Evolutionary conservation across 2,329 filamentous ascomycete genomes (phyloP), one percentile per base, ranked within the genome.

Genomic region (Colletotrichum zoysiae): DNA sequence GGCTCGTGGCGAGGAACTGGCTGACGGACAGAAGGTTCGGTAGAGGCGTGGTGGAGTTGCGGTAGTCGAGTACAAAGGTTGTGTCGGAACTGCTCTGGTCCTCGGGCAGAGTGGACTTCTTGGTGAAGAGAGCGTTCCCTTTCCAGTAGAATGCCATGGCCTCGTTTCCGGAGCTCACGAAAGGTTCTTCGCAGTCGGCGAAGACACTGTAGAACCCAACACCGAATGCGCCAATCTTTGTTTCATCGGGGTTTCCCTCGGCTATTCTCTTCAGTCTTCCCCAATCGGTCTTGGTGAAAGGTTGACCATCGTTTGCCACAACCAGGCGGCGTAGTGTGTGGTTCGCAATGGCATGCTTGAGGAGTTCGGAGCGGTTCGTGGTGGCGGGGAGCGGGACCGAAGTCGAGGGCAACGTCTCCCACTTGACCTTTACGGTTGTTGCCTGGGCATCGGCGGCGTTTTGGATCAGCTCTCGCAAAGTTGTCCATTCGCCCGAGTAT

Each of bases 81-180:
- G 97, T 99, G 76, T 95, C 89, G 42, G 85, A 85, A 67, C 87
- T 92, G 20, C 86, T 83, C 77, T 94, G 87, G 33, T 89, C 89
- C 57, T 89, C 86, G 1, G 92, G 90, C 9, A 98, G 83, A 75
- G 91, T 90, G 30, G 96, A 87, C 76, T 94, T 93, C 77, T 95
- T 92, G 33, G 97, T 99, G 80, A 97, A 98, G 1, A 99, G 87
- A 6, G 94, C 94, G 80, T 98, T 98, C n/a, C 93, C 95, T 81
- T 98, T 98, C 97, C 96, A 99, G 84, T 98, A 99, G 79, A 99
- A 99, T 0, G 95, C 95, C 94, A 99, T 98, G 48, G 95, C 95
- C 82, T 97, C 92, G 74, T 88, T 89, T 0, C 96, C 96, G 0
- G 95, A 98, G 75, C 94, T 96, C 75, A 99, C 93, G 78, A 99